Evolutionary conservation across 768 basidiomycete genomes (phyloP).

Genomic region (Calocera cornea): DNA sequence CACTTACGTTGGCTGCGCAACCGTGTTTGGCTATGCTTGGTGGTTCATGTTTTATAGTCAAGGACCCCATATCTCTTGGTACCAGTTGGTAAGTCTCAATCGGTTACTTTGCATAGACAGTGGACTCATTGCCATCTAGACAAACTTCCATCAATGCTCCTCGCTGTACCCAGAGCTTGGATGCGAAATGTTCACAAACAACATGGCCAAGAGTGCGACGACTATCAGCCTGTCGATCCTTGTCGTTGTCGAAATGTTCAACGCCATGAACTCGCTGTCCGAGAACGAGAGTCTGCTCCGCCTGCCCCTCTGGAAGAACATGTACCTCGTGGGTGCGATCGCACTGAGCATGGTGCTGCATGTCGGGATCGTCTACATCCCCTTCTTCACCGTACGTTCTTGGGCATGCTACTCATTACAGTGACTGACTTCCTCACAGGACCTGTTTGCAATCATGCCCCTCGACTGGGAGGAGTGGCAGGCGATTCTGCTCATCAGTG

Average conservation of each 20-base stretch:
- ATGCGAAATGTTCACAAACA: slow-evolving; percentile 89
- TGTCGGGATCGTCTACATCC: slow-evolving; percentile 90
- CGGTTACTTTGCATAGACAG: background rate
- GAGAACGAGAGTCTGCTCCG: slow-evolving; percentile 88
- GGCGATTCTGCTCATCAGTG: slow-evolving; percentile 76
- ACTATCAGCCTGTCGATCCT: slow-evolving; percentile 95
- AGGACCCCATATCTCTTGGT: slow-evolving; percentile 86
- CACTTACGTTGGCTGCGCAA: slow-evolving; percentile 84
- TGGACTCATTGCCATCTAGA: slow-evolving; percentile 36
- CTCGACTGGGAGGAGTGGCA: slow-evolving; percentile 93
- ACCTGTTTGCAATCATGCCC: slow-evolving; percentile 81
- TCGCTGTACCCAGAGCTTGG: slow-evolving; percentile 76
- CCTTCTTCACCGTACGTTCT: slow-evolving; percentile 79
- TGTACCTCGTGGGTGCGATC: slow-evolving; percentile 81
- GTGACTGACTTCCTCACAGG: slow-evolving; percentile 28
- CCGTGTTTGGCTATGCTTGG: slow-evolving; percentile 97
- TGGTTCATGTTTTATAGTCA: slow-evolving; percentile 89
- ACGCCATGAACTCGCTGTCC: slow-evolving; percentile 93
- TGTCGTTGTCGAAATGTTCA: slow-evolving; percentile 94
- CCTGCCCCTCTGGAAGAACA: slow-evolving; percentile 89
- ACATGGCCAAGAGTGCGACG: slow-evolving; percentile 72
- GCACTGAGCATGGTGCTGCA: slow-evolving; percentile 84
- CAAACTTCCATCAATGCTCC: slow-evolving; percentile 90
- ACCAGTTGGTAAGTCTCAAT: slow-evolving; percentile 61
- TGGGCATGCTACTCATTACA: background rate